Base-by-base conservation (phyloP, 2,329 filamentous ascomycete species). In the Monosporascus cannonballus region DNA sequence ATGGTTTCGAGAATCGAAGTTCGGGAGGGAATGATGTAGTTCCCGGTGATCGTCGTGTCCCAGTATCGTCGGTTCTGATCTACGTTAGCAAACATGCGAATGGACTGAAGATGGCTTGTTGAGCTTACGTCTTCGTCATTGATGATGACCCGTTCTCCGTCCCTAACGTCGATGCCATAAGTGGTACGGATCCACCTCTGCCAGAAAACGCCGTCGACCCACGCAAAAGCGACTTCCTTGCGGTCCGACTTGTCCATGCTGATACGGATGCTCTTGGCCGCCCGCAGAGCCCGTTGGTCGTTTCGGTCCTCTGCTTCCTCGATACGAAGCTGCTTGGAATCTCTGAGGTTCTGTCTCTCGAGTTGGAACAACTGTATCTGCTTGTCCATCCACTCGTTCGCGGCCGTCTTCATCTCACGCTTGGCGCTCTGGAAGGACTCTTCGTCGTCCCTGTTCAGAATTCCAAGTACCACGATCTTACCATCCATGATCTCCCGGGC, bases 161-260 rank as follows among this genome's bases (percentile, higher is more conserved):
- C 85, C 65, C 81, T 85, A 56, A 94, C 85, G 62, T 95, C 89
- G 60, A 97, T 87, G 51, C 93, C 93, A 66, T 96, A 99, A 0
- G 93, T 96, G n/a, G 87, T 92, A 60, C 87, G 82, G 59, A 99
- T 84, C 94, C 94, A 99, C 56, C 93, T 83, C 71, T 97, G 92
- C 94, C 94, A 99, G 71, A 97, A 97, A 7, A 90, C 83, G 49
- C 92, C 91, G 67, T 99, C 94, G 14, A 97, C 90, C 94, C 94
- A 99, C 14, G 94, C 94, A 71, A 99, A 99, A 8, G 84, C 83
- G 42, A 97, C 91, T 67, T 96, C 89, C 69, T 93, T 96, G 61
- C 87, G 86, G 66, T 91, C 85, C 50, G 90, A 83, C 66, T 88
- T 87, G 62, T 93, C 87, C 83, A 96, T 95, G 62, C 91, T 89